Percentiles rank a stretch among this genome's conserved stretches.
Evolutionary conservation across 2,329 filamentous ascomycete species (phyloP).

Genomic region (Ophiocordyceps camponoti-leonardi): DNA sequence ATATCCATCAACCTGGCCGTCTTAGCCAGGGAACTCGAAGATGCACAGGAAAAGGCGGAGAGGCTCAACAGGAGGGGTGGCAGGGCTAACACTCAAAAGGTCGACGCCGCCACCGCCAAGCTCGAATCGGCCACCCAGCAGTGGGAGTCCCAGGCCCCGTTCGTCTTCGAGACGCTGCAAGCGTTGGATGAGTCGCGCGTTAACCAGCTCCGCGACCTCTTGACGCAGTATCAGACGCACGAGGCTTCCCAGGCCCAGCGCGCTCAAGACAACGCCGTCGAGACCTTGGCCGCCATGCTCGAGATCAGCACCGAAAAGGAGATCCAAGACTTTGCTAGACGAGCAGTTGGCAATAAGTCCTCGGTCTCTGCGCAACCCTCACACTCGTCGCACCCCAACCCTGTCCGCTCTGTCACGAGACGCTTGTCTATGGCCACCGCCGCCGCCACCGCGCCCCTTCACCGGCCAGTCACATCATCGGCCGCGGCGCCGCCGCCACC

Average conservation of each 20-base stretch:
- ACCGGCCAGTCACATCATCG: neutral
- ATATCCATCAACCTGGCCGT: constrained; percentile 66
- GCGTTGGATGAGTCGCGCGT: constrained; percentile 75
- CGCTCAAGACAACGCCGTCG: constrained; percentile 55
- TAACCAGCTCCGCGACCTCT: constrained; percentile 75
- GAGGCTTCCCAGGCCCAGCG: constrained; percentile 77
- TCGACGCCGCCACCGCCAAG: constrained; percentile 54
- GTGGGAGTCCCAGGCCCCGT: constrained; percentile 91
- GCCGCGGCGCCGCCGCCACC: constrained; percentile 1
- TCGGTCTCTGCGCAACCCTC: neutral
- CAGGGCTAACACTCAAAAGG: constrained; percentile 59
- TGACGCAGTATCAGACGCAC: constrained; percentile 87
- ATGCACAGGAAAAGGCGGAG: constrained; percentile 69
- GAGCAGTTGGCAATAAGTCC: constrained; percentile 11
- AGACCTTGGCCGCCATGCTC: constrained; percentile 64
- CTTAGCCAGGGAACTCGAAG: constrained; percentile 73
- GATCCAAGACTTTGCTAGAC: constrained; percentile 52
- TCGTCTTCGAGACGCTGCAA: constrained; percentile 85
- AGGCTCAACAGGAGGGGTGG: constrained; percentile 67
- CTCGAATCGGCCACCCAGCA: constrained; percentile 66
- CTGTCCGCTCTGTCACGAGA: constrained; percentile 14
- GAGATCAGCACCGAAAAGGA: constrained; percentile 79
- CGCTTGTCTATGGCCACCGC: constrained; percentile 18
- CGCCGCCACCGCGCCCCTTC: neutral
- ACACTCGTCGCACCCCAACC: neutral